These are phyloP conservation scores for Trichoderma oligosporum DNA, from an alignment of 2,329 filamentous ascomycete genomes.

Conservation along the genomic window DNA sequence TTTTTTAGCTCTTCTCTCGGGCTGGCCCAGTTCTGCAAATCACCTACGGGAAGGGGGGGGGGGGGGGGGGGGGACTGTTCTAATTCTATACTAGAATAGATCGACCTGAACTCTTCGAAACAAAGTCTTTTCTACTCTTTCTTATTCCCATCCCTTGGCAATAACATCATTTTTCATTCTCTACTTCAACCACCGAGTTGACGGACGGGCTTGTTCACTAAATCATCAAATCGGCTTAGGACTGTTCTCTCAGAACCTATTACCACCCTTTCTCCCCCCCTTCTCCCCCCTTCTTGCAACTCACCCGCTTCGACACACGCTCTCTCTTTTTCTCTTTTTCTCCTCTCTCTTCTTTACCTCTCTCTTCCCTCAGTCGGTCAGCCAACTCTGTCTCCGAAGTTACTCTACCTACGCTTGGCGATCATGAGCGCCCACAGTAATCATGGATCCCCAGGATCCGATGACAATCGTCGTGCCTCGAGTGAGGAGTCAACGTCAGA, in stretches of 20 bases:
- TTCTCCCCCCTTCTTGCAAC: background rate
- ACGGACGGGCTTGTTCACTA: background rate
- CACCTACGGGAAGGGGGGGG: no score
- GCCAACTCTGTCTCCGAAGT: no score
- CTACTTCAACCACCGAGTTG: background rate
- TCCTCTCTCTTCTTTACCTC: background rate
- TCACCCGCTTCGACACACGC: background rate
- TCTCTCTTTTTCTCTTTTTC: background rate
- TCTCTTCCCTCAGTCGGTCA: no score
- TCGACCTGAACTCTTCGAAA: slow-evolving; percentile 7
- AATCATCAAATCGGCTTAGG: background rate
- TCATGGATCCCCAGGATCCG: slow-evolving; percentile 17
- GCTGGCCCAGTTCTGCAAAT: slow-evolving; percentile 13
- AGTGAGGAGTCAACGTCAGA: slow-evolving; percentile 37
- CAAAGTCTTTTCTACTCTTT: slow-evolving; percentile 4
- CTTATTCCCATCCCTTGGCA: background rate
- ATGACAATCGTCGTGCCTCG: slow-evolving; percentile 24
- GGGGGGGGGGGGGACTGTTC: no score
- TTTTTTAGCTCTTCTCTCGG: background rate
- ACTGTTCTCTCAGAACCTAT: background rate
- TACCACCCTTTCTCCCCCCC: background rate
- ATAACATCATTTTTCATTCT: background rate
- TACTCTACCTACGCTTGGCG: background rate
- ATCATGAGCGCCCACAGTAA: background rate
- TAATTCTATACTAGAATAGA: slow-evolving; percentile 6